A percentile compares a stretch with the other conserved stretches of the same genome.
Conservation (phyloP, 257 asterid species). For the Petunia secreta region DNA sequence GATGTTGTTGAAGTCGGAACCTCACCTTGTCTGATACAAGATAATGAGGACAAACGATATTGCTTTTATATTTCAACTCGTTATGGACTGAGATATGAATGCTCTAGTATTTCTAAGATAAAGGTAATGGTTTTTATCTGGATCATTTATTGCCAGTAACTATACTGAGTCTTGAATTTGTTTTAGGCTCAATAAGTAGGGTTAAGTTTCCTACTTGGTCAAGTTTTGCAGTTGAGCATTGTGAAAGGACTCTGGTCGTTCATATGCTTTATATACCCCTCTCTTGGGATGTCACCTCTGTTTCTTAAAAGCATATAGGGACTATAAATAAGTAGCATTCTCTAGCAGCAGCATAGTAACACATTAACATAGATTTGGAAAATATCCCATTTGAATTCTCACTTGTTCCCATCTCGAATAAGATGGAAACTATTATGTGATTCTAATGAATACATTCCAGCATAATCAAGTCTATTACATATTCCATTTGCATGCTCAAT, state of each 20-base stretch:
- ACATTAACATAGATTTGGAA: background rate
- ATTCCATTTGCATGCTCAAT: background rate
- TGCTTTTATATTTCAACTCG: slow-evolving; percentile 82
- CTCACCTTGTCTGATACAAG: slow-evolving; percentile 65
- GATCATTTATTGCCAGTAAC: slow-evolving; percentile 2
- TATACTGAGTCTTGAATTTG: slow-evolving; percentile 16
- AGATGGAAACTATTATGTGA: background rate
- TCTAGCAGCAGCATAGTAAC: background rate
- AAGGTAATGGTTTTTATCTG: slow-evolving; percentile 50
- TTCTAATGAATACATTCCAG: background rate
- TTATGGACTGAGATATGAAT: slow-evolving; percentile 89
- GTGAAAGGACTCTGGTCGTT: background rate
- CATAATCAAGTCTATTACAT: background rate
- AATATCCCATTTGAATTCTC: background rate
- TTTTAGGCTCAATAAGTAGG: background rate
- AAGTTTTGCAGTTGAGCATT: background rate
- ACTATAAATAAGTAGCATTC: background rate
- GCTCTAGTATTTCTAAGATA: slow-evolving; percentile 77
- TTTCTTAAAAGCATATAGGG: slow-evolving; percentile 9
- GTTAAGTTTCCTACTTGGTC: background rate
- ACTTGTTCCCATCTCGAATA: background rate
- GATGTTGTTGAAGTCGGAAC: slow-evolving; percentile 80
- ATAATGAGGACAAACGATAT: slow-evolving; percentile 67
- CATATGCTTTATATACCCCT: background rate
- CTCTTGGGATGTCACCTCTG: background rate